Conservation (phyloP, 306 rosid species). For the Vigna radiata region DNA sequence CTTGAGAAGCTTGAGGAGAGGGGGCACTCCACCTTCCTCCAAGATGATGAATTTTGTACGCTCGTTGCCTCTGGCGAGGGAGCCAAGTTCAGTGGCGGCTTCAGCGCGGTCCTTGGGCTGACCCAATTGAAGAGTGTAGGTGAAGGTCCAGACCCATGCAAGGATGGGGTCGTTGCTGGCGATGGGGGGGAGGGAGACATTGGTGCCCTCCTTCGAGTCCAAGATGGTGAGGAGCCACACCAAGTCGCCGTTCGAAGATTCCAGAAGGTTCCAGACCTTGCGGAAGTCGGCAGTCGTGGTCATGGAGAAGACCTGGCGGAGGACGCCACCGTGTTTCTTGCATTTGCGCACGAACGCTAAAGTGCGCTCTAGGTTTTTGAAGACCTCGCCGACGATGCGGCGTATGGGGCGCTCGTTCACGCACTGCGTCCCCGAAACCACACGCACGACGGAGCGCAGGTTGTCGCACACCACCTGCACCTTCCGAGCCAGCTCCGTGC, state of each 20-base stretch:
- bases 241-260: constrained; percentile 80
- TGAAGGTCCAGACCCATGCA: constrained; percentile 83
- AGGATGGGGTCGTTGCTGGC: constrained; percentile 82
- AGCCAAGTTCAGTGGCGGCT: constrained; percentile 60
- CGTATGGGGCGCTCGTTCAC: constrained; percentile 79
- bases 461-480: constrained; percentile 66
- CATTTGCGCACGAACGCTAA: constrained; percentile 64
- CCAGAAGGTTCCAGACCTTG: constrained; percentile 64
- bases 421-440: constrained; percentile 54
- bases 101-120: constrained; percentile 71
- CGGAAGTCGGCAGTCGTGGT: constrained; percentile 70
- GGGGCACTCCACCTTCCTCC: constrained; percentile 78
- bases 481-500: constrained; percentile 56
- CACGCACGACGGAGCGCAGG: constrained; percentile 69
- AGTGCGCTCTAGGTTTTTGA: constrained; percentile 71
- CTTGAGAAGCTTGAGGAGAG: constrained; percentile 74
- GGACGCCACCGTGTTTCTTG: constrained; percentile 66
- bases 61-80: constrained; percentile 60
- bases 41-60: constrained; percentile 77
- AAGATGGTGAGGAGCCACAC: constrained; percentile 71
- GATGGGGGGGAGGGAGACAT: constrained; percentile 73
- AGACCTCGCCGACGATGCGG: constrained; percentile 67
- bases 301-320: constrained; percentile 77
- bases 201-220: constrained; percentile 66
- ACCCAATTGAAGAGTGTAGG: constrained; percentile 77